A percentile compares a stretch with the other conserved stretches of the same genome.
Evolutionary conservation across 257 asterid genomes (phyloP).

Genomic region (Jacaranda mimosifolia): DNA sequence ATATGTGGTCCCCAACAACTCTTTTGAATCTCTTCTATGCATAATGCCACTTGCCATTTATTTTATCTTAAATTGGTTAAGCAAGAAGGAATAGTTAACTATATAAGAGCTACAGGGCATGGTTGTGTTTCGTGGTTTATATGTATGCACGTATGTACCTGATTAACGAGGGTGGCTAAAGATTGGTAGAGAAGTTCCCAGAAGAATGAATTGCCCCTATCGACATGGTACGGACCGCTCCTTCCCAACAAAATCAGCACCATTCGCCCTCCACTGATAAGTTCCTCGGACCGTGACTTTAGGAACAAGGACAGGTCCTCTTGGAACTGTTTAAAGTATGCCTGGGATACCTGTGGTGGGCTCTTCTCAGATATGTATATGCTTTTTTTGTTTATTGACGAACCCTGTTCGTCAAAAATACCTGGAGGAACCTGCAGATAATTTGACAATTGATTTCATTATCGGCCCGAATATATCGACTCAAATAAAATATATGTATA

Average conservation of each 20-base stretch:
- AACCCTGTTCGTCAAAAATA: conserved; percentile 60
- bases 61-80: neutral
- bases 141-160: conserved; percentile 47
- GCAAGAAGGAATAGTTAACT: neutral
- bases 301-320: conserved; percentile 75
- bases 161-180: conserved; percentile 53
- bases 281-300: conserved; percentile 65
- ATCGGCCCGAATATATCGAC: too few relatives aligned
- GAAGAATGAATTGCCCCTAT: conserved; percentile 68
- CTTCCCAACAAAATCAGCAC: conserved; percentile 76
- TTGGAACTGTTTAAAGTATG: conserved; percentile 66
- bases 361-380: conserved; percentile 76
- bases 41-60: too few relatives aligned
- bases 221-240: conserved; percentile 53
- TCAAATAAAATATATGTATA: too few relatives aligned
- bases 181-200: conserved; percentile 81
- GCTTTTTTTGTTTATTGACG: conserved; percentile 66
- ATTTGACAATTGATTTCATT: too few relatives aligned
- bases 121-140: too few relatives aligned
- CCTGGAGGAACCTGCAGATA: conserved; percentile 40
- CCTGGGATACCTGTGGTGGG: conserved; percentile 58
- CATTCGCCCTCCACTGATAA: conserved; percentile 81
- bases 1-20: neutral
- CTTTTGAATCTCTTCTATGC: neutral
- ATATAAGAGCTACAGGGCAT: too few relatives aligned